Conservation (phyloP, 768 basidiomycete species). For the Coprinellus aureogranulatus region DNA sequence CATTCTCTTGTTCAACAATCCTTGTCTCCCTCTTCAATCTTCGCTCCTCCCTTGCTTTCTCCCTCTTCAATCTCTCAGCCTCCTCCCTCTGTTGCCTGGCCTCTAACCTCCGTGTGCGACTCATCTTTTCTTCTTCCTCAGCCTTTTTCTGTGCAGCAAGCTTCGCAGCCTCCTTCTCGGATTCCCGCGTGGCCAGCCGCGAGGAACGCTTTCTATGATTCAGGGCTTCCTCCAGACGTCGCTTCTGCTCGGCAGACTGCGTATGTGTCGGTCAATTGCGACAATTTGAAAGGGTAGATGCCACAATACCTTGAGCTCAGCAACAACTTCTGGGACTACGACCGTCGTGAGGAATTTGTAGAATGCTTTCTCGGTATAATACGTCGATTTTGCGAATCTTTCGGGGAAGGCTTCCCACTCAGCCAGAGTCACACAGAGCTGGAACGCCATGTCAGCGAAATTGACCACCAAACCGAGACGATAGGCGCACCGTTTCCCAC, state of each 20-base stretch:
- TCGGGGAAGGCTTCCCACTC: constrained; percentile 85
- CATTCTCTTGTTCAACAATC: constrained; percentile 17
- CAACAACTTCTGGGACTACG: constrained; percentile 70
- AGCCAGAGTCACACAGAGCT: constrained; percentile 80
- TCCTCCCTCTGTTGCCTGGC: constrained; percentile 58
- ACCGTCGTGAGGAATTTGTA: constrained; percentile 63
- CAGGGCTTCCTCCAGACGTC: constrained; percentile 68
- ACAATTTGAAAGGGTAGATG: background rate
- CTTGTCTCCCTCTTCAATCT: constrained; percentile 48
- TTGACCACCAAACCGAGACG: background rate
- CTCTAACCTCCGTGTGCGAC: constrained; percentile 59
- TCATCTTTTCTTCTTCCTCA: constrained; percentile 67
- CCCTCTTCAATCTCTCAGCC: constrained; percentile 49
- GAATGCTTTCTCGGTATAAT: constrained; percentile 79
- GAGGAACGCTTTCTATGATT: constrained; percentile 88
- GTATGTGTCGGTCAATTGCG: too few relatives aligned
- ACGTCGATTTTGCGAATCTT: constrained; percentile 70
- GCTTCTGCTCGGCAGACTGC: constrained; percentile 63
- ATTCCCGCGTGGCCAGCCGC: constrained; percentile 79
- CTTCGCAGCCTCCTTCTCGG: constrained; percentile 71
- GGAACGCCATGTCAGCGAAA: background rate
- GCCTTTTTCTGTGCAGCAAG: constrained; percentile 55
- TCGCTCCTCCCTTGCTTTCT: constrained; percentile 58
- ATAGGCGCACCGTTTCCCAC: constrained; percentile 80
- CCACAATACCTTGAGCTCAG: constrained; percentile 64